These are phyloP conservation scores for Ophiostoma sp. DNA, from an alignment of 2,329 filamentous ascomycete genomes.

Conservation along the genomic window DNA sequence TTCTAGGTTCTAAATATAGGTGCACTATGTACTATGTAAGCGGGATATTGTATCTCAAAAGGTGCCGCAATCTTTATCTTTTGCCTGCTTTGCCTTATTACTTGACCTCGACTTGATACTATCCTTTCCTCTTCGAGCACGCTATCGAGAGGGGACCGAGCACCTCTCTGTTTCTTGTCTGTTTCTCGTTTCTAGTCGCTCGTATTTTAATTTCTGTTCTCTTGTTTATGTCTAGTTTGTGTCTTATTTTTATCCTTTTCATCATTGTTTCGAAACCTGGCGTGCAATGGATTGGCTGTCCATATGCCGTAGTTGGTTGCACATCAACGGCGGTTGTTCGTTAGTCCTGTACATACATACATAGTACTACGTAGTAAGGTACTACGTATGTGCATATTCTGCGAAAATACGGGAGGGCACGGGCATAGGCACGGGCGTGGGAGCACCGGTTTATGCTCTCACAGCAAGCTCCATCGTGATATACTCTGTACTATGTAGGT, in stretches of 20 bases:
- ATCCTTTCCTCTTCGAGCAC: slow-evolving; percentile 4
- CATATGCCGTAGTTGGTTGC: not conserved
- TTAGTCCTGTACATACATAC: not conserved
- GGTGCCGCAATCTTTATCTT: not conserved
- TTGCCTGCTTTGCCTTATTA: not conserved
- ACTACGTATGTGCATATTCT: not conserved
- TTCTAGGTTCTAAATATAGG: not conserved
- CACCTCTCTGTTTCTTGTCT: not conserved
- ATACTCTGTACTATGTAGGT: not conserved
- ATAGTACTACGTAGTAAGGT: too few species aligned
- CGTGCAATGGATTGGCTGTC: not conserved
- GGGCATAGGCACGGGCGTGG: not conserved
- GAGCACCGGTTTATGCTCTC: not conserved
- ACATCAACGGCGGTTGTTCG: not conserved
- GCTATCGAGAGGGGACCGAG: not conserved
- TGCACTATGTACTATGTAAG: not conserved
- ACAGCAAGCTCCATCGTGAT: not conserved
- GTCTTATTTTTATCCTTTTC: not conserved
- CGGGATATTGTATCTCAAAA: not conserved
- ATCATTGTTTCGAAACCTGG: not conserved
- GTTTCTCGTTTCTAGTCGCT: slow-evolving; percentile 1
- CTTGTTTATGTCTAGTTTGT: not conserved
- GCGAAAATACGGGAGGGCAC: not conserved
- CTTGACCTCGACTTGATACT: not conserved
- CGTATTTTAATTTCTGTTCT: not conserved